A percentile compares a stretch with the other conserved stretches of the same genome.
These are phyloP conservation scores for Boletellus ananas DNA, from an alignment of 768 basidiomycete genomes.

Conservation along the genomic window DNA sequence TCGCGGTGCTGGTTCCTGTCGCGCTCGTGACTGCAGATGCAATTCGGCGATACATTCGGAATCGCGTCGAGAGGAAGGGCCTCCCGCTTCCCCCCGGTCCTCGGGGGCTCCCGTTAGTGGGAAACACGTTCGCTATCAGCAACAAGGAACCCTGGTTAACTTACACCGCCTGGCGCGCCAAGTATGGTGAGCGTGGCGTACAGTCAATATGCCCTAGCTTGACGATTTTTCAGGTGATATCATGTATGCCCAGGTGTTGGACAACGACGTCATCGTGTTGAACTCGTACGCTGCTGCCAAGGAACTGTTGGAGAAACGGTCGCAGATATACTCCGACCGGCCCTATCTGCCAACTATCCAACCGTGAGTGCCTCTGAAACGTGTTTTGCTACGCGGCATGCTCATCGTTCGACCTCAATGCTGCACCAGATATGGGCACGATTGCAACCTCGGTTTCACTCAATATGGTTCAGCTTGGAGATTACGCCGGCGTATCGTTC, in stretches of 20 bases:
- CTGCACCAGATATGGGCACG: conserved; percentile 4
- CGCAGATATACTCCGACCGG: conserved; percentile 15
- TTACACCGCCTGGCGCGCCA: conserved; percentile 3
- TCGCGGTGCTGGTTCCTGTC: background rate
- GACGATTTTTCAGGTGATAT: conserved; percentile 4
- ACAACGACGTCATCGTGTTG: conserved; percentile 5
- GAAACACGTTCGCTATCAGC: conserved; percentile 1
- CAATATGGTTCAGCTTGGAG: conserved; percentile 9
- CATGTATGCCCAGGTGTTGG: conserved; percentile 4
- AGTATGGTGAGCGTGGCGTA: conserved; percentile 4
- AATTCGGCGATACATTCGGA: background rate
- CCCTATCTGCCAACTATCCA: conserved; percentile 3
- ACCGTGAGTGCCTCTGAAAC: conserved; percentile 2
- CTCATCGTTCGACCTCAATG: too few relatives aligned
- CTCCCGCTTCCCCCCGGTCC: conserved; percentile 8
- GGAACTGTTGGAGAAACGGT: conserved; percentile 13
- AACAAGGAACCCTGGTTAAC: conserved; percentile 2
- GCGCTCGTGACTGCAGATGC: background rate
- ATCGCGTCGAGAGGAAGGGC: background rate
- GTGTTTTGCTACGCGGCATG: background rate
- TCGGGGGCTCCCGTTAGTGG: conserved; percentile 3
- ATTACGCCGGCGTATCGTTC: conserved; percentile 17
- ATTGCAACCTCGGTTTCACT: background rate
- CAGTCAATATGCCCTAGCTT: background rate
- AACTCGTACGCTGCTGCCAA: conserved; percentile 1